Conservation (phyloP, 768 basidiomycete genomes). For the Russula brevipes region DNA sequence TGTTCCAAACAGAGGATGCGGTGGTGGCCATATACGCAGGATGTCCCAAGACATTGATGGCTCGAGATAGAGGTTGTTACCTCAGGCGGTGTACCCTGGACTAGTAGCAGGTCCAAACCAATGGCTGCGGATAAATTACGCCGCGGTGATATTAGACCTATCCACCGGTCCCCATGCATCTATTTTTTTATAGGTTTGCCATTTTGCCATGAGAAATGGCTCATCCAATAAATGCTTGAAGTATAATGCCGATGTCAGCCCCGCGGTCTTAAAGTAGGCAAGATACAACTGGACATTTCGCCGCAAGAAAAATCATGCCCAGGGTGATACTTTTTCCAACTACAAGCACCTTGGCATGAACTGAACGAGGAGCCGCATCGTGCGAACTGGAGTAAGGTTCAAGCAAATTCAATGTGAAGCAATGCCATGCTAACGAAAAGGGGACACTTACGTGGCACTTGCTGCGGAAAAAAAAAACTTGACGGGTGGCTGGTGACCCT, state of each 20-base stretch:
- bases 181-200: conserved; percentile 77
- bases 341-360: conserved; percentile 89
- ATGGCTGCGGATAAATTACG: neutral
- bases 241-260: conserved; percentile 78
- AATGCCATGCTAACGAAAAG: neutral
- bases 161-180: conserved; percentile 90
- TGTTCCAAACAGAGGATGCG: conserved; percentile 37
- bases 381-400: no score
- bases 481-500: conserved; percentile 79
- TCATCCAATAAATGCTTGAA: conserved; percentile 84
- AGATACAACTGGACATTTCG: conserved; percentile 84
- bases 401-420: neutral
- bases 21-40: conserved; percentile 77
- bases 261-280: conserved; percentile 93
- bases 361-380: conserved; percentile 56
- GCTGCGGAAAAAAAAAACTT: conserved; percentile 91
- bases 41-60: conserved; percentile 86
- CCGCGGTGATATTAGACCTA: conserved; percentile 31
- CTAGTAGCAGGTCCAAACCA: conserved; percentile 36
- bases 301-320: conserved; percentile 87
- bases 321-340: conserved; percentile 88
- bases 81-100: conserved; percentile 92
- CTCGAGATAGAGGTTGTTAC: conserved; percentile 96
- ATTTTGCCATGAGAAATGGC: conserved; percentile 95
- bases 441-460: conserved; percentile 82